These are phyloP conservation scores for Rhynchospora pubera DNA, from an alignment of 176 grass and related monocot genomes.

Conservation along the genomic window DNA sequence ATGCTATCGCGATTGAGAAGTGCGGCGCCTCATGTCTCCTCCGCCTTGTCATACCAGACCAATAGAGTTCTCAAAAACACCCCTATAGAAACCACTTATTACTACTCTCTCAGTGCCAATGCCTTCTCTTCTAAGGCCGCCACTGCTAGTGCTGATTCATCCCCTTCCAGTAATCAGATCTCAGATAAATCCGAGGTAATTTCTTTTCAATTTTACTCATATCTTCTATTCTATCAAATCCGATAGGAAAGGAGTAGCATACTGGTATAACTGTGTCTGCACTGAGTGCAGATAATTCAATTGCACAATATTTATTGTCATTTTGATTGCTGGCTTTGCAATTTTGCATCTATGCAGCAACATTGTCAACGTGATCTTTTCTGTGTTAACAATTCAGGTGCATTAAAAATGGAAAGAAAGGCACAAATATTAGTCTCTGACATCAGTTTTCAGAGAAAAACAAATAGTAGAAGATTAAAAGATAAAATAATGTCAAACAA, in stretches of 20 bases:
- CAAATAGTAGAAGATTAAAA: too few species aligned
- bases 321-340: neutral
- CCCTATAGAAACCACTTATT: constrained; percentile 18
- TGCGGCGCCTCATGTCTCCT: constrained; percentile 30
- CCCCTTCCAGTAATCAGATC: neutral
- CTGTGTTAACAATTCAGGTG: neutral
- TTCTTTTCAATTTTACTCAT: neutral
- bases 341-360: neutral
- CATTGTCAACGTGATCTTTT: neutral
- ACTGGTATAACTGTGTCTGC: neutral
- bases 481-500: neutral
- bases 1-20: constrained; percentile 44
- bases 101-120: constrained; percentile 14
- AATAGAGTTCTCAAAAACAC: constrained; percentile 22
- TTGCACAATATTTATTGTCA: neutral
- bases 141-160: constrained; percentile 15
- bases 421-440: neutral
- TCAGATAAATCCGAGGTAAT: constrained; percentile 41
- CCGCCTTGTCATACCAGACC: constrained; percentile 5
- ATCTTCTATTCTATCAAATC: neutral
- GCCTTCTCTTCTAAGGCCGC: constrained; percentile 40
- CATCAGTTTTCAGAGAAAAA: too few species aligned
- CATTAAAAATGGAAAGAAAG: neutral
- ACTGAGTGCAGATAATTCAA: neutral
- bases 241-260: neutral